Base-by-base conservation (phyloP, 2,329 filamentous ascomycete genomes). In the Septoria petroselini region DNA sequence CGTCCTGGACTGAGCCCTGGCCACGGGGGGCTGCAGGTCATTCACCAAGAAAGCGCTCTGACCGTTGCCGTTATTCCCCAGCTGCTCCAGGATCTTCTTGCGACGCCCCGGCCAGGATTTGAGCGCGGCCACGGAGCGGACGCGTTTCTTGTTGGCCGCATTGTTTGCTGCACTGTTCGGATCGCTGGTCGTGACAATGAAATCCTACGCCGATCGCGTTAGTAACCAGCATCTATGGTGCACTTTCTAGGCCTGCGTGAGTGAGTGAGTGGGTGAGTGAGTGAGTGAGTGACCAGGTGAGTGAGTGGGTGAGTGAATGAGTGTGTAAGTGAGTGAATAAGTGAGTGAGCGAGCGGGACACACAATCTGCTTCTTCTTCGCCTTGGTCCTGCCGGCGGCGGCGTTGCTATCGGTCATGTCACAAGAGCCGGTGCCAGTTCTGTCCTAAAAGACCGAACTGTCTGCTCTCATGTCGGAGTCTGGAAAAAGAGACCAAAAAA, bases 111-210 rank as follows among this genome's bases (percentile, higher is more conserved):
- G 62, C 62, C 55, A 65, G 37, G 55, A 64, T 39, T 59, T 60
- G 34, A 63, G 49, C 1, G 63, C 63, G 4, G 63, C 63, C 9
- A 60, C 58, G 1, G 57, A 60, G 4, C 63, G 57, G 4, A 66
- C 60, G 7, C 61, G 58, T 41, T 60, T 60, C 51, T 64, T 63
- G 56, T 65, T 62, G 12, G 58, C 61, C 2, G 52, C 52, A 15
- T 53, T 54, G 6, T 37, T 55, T 17, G 55, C n/a, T n/a, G n/a
- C 50, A 29, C 56, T 57, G 29, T 52, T 51, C 5, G 62, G 60
- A 41, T 61, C 52, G 21, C 52, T 52, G 18, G 61, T 62, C 7
- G 58, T 61, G 25, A 65, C 62, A n/a, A 66, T 60, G 52, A 66
- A 66, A 33, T 59, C 57, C 50, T 53, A 19, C 8, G 35, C 14